Evolutionary conservation across 2,329 filamentous ascomycete genomes (phyloP).

Genomic region (Xylaria sp.): DNA sequence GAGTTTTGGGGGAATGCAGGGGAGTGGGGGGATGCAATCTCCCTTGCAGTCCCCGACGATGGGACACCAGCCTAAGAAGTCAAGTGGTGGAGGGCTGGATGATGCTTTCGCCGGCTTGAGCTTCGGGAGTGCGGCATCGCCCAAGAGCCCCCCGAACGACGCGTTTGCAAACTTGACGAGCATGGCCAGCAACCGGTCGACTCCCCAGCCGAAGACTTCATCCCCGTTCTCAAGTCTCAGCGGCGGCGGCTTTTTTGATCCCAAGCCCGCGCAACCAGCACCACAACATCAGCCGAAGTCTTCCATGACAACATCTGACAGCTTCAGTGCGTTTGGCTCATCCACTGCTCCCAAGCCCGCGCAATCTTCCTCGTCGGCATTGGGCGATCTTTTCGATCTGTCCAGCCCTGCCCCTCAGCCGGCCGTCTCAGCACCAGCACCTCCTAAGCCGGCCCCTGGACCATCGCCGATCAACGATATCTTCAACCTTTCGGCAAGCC

Average conservation of each 20-base stretch:
- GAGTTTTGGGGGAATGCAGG: slow-evolving; percentile 70
- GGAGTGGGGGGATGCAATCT: slow-evolving; percentile 67
- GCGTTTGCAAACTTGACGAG: slow-evolving; percentile 42
- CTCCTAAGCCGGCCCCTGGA: slow-evolving; percentile 46
- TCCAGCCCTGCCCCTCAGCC: slow-evolving; percentile 53
- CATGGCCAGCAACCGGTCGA: slow-evolving; percentile 43
- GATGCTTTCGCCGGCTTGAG: slow-evolving; percentile 79
- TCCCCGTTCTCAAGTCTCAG: slow-evolving; percentile 51
- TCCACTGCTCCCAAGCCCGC: slow-evolving; percentile 48
- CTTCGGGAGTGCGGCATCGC: slow-evolving; percentile 55
- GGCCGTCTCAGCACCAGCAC: slow-evolving; percentile 49
- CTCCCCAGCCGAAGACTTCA: slow-evolving; percentile 41
- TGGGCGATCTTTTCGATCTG: slow-evolving; percentile 84
- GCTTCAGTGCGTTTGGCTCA: slow-evolving; percentile 64
- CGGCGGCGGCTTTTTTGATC: slow-evolving; percentile 84
- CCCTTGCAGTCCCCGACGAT: slow-evolving; percentile 58
- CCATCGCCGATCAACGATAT: slow-evolving; percentile 54
- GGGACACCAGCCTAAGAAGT: slow-evolving; percentile 52
- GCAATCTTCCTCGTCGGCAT: slow-evolving; percentile 56
- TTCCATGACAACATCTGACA: slow-evolving; percentile 52
- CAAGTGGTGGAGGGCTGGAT: slow-evolving; percentile 65
- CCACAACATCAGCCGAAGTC: slow-evolving; percentile 55
- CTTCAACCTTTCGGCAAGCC: slow-evolving; percentile 75
- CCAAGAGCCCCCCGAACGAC: slow-evolving; percentile 41
- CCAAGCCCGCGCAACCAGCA: slow-evolving; percentile 63